Percentiles rank a stretch among this genome's conserved stretches.
phyloP scores from a whole-genome alignment of 768 basidiomycete species.

The Tylopilus balloui region DNA sequence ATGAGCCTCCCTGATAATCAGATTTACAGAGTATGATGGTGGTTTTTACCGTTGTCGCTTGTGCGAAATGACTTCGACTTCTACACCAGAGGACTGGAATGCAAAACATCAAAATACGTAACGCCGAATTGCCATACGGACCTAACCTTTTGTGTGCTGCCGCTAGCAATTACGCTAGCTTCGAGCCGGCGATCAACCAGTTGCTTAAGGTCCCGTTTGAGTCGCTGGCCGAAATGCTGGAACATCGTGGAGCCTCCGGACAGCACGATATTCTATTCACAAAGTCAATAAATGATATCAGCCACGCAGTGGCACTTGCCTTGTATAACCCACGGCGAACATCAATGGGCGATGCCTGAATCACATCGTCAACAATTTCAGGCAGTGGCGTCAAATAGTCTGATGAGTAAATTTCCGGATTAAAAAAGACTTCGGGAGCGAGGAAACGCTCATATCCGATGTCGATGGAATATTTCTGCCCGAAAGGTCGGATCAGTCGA shows the following conservation, averaged over 20 bases:
- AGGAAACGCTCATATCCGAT: conserved; percentile 99
- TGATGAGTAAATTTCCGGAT: conserved; percentile 96
- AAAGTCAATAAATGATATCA: background rate
- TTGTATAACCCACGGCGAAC: conserved; percentile 96
- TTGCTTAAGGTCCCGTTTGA: conserved; percentile 93
- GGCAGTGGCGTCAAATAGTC: conserved; percentile 97
- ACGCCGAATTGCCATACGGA: background rate
- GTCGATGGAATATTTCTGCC: conserved; percentile 87
- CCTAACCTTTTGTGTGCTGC: conserved; percentile 69
- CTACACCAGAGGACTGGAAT: conserved; percentile 85
- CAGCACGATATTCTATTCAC: conserved; percentile 86
- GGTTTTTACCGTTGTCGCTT: conserved; percentile 83
- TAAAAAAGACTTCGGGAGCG: conserved; percentile 99
- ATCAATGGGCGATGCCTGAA: conserved; percentile 94
- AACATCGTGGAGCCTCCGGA: conserved; percentile 99
- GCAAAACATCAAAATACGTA: conserved; percentile 2
- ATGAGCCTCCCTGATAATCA: conserved; percentile 10
- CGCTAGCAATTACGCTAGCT: conserved; percentile 66
- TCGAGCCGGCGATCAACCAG: conserved; percentile 89
- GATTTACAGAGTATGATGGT: background rate
- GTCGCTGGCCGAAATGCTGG: conserved; percentile 94
- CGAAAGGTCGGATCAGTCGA: conserved; percentile 6
- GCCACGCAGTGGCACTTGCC: conserved; percentile 36
- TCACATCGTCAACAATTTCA: conserved; percentile 92
- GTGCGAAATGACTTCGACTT: conserved; percentile 97